Evolutionary conservation across 768 basidiomycete genomes (phyloP), one percentile per base, ranked within the genome.

Genomic region (Psilocybe subaeruginosa): DNA sequence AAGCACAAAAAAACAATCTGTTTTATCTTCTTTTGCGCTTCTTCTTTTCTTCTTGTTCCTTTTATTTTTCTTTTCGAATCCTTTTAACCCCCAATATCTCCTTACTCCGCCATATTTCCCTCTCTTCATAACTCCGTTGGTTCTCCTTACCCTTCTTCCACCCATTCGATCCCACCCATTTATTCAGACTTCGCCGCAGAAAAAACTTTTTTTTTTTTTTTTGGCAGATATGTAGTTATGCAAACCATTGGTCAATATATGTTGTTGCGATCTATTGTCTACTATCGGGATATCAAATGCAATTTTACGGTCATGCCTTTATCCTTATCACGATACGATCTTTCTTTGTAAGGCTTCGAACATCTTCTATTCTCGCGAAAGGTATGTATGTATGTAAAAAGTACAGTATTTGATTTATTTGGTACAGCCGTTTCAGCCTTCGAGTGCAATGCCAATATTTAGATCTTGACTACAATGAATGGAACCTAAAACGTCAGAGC

Each of bases 381-480:
- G 14, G 45, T 35, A 33, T 54, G 49, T 51, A 49, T 54, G 56
- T 45, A 52, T 48, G 50, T 43, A n/a, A 54, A n/a, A 50, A 46
- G 47, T 60, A 37, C 53, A 51, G 30, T 61, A 41, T 43, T 31
- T 57, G 43, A 29, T 55, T 14, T 43, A 43, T 12, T 43, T 43
- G 41, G 8, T n/a, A 55, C 16, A 27, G 23, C 3, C 11, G 11
- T 49, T 8, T 16, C n/a, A 12, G 41, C 41, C 7, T 9, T 46
- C 16, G 19, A 19, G 47, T 27, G 33, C 31, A n/a, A 29, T 49
- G 46, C 23, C 30, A 58, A 58, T 27, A 11, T 19, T 78, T 73
- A 90, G 66, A 92, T 83, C 54, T 77, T 79, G 19, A 95, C 85
- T 56, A 93, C 85, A 67, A 94, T 85, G 80, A 94, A 95, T 0